Evolutionary conservation across 148 eudicot species (phyloP).

Genomic region (Chenopodium berlandieri): DNA sequence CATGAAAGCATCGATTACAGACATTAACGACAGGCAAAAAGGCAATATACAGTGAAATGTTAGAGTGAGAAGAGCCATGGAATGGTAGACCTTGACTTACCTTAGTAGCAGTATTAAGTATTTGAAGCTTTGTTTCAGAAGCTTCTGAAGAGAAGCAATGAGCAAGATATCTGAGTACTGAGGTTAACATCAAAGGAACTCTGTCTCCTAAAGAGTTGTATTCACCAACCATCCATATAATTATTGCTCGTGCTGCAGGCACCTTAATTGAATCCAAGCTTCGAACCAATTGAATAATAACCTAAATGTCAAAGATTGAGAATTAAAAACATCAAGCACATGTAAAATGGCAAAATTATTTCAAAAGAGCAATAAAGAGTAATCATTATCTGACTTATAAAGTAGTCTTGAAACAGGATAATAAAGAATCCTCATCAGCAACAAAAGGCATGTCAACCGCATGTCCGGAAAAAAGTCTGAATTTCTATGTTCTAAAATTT

Average conservation of each 20-base stretch:
- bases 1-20: not conserved
- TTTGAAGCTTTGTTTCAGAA: conserved; percentile 87
- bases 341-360: conserved; percentile 9
- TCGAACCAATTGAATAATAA: conserved; percentile 72
- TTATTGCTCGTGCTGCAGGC: conserved; percentile 80
- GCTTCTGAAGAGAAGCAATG: conserved; percentile 69
- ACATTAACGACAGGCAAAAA: not conserved
- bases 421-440: not conserved
- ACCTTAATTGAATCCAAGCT: conserved; percentile 74
- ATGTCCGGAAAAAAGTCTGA: not conserved
- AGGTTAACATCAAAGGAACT: conserved; percentile 60
- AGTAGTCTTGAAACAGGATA: not conserved
- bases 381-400: not conserved
- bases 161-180: conserved; percentile 73
- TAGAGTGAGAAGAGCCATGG: conserved; percentile 4
- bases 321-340: conserved; percentile 5
- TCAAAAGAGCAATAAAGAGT: not conserved
- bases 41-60: not conserved
- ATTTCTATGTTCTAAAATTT: not conserved
- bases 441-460: not conserved
- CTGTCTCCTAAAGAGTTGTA: conserved; percentile 64
- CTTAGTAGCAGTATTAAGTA: conserved; percentile 77
- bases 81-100: conserved; percentile 36
- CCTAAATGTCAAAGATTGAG: conserved; percentile 43
- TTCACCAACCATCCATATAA: conserved; percentile 90